Conservation (phyloP, 176 grass and related monocot species). For the Aegilops sharonensis region DNA sequence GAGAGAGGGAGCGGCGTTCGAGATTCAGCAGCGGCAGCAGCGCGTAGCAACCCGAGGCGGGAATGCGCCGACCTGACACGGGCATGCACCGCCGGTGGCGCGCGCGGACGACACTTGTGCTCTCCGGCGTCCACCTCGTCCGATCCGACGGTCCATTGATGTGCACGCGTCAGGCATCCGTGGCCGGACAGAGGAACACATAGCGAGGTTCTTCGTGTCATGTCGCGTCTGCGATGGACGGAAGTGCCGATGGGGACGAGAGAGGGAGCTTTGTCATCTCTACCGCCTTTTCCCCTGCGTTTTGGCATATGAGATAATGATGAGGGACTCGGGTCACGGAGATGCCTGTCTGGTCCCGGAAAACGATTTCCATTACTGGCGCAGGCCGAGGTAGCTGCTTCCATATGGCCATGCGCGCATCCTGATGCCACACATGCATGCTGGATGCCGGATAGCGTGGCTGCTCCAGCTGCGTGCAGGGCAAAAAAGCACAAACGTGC, state of each 20-base stretch:
- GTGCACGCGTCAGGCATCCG: neutral
- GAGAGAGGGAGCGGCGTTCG: neutral
- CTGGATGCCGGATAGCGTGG: neutral
- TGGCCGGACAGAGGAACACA: neutral
- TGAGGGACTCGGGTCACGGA: neutral
- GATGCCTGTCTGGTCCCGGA: neutral
- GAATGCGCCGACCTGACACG: conserved; percentile 20
- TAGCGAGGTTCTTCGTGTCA: conserved; percentile 9
- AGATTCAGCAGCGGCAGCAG: neutral
- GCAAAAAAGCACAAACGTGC: conserved; percentile 2
- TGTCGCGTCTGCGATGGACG: neutral
- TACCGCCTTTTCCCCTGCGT: neutral
- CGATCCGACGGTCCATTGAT: neutral
- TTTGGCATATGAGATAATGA: conserved; percentile 13
- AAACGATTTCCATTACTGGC: neutral
- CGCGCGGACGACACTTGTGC: neutral
- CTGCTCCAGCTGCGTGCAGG: neutral
- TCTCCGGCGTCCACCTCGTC: neutral
- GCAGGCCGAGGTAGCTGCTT: neutral
- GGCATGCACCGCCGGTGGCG: conserved; percentile 11
- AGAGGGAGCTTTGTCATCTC: neutral
- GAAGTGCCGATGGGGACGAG: neutral
- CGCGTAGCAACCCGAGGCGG: neutral
- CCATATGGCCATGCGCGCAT: neutral
- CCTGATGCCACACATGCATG: neutral